phyloP scores from a whole-genome alignment of 2,329 filamentous ascomycete genomes.

The Achaetomium macrosporum region DNA sequence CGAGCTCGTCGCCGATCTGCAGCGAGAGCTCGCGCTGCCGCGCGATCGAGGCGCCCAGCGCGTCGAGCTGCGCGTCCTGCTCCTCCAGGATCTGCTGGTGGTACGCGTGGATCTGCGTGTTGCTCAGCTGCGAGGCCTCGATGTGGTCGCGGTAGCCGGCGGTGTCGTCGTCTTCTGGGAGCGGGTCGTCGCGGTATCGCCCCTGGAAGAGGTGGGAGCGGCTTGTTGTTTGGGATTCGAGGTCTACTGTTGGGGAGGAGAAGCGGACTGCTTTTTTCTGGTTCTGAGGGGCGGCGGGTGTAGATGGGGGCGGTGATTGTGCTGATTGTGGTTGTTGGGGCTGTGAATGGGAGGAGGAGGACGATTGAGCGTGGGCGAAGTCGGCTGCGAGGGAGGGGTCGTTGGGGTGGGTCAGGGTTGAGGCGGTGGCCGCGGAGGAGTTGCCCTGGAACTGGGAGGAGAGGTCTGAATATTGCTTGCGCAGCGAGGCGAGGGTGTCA shows the following conservation, averaged over 20 bases:
- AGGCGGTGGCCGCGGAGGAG: slow-evolving; percentile 43
- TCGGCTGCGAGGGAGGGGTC: slow-evolving; percentile 55
- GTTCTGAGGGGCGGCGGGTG: not conserved
- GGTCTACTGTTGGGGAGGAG: slow-evolving; percentile 51
- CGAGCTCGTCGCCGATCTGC: slow-evolving; percentile 93
- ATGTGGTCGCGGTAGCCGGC: slow-evolving; percentile 50
- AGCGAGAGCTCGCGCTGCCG: slow-evolving; percentile 89
- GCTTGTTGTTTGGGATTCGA: slow-evolving; percentile 29
- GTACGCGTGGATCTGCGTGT: slow-evolving; percentile 81
- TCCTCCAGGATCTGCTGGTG: slow-evolving; percentile 76
- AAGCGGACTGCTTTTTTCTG: slow-evolving; percentile 73
- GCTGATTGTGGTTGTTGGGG: slow-evolving; percentile 13
- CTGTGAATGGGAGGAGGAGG: slow-evolving; percentile 32
- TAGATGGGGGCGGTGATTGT: slow-evolving; percentile 17
- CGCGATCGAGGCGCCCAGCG: slow-evolving; percentile 76
- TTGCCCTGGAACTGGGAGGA: slow-evolving; percentile 73
- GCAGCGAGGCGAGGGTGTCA: slow-evolving; percentile 63
- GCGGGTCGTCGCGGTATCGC: slow-evolving; percentile 63
- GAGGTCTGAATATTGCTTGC: slow-evolving; percentile 69
- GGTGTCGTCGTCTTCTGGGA: slow-evolving; percentile 33
- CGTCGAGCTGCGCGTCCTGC: slow-evolving; percentile 90
- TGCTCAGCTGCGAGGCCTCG: slow-evolving; percentile 57
- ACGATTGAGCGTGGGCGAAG: slow-evolving; percentile 57
- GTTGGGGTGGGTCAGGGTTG: slow-evolving; percentile 56
- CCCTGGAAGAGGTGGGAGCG: slow-evolving; percentile 41